Base-by-base conservation (phyloP, 2,329 filamentous ascomycete species). In the Trichoderma gracile region DNA sequence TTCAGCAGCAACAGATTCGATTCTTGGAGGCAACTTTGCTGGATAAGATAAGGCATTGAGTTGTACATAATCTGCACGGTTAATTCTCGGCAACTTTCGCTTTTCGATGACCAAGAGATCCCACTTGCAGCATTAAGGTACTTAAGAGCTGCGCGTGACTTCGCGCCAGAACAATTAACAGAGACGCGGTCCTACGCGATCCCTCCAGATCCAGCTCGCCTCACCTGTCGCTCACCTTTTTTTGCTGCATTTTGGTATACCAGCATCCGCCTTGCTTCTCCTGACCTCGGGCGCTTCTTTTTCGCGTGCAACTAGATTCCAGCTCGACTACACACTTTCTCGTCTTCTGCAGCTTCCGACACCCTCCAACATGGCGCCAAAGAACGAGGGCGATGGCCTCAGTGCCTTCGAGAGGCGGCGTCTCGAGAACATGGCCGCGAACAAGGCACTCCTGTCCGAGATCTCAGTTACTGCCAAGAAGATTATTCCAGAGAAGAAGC, bases 361-460 rank as follows among this genome's bases (percentile, higher is more conserved):
- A 17, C 3, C 1, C 5, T 42, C 4, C 25, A 55, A 38, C 47
- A 86, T 87, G 83, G 75, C 82, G 1, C 73, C 78, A 1, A 77
- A 78, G 17, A 78, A 76, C 23, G 78, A 81, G 46, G 76, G 76
- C 15, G 72, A 70, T 23, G 83, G 71, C 42, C 80, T 96, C 70
- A 96, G 91, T 76, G 91, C 92, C 45, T 97, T 96, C 76, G 93
- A 97, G 81, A 88, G 89, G 71, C 88, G 91, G 69, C 85, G 93
- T 0, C 85, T 92, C 17, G 92, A 93, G 66, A 97, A 97, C 69
- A 96, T 96, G 46, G 91, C 89, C 0, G 88, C 91, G 61, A 95
- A 96, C 70, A 89, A 94, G 76, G 91, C 89, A 0, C 74, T 97
- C 0, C 78, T 97, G 0, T 90, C 90, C 66, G 89, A 93, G 66